phyloP scores from a whole-genome alignment of 495 filamentous ascomycete species.

The Glutinoglossum americanum region DNA sequence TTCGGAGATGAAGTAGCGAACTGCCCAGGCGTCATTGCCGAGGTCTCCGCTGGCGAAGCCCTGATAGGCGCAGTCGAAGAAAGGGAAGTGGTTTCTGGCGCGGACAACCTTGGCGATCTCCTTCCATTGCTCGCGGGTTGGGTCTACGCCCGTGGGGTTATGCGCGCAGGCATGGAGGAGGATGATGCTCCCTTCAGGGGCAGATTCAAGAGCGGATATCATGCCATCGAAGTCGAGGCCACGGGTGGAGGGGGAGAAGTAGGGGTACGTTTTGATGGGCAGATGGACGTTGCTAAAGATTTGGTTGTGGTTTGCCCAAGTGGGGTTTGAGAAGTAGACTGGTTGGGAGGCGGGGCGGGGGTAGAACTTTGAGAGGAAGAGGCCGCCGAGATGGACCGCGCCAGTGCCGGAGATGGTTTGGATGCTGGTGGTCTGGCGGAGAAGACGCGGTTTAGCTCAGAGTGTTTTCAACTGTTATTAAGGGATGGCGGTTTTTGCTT shows the following conservation, averaged over 20 bases:
- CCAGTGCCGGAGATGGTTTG: conserved; percentile 88
- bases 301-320: conserved; percentile 97
- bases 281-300: conserved; percentile 88
- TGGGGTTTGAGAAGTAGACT: conserved; percentile 81
- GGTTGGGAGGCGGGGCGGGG: conserved; percentile 37
- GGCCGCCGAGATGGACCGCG: conserved; percentile 67
- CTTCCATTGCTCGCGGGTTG: conserved; percentile 84
- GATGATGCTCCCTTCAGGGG: conserved; percentile 61
- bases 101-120: conserved; percentile 58
- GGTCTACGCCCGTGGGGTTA: conserved; percentile 96
- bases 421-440: conserved; percentile 28
- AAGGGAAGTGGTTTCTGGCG: conserved; percentile 72
- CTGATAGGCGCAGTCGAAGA: conserved; percentile 97
- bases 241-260: conserved; percentile 70
- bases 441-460: background rate
- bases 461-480: too few species aligned
- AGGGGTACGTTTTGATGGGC: conserved; percentile 65
- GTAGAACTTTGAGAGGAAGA: conserved; percentile 69
- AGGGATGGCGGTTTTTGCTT: conserved; percentile 10
- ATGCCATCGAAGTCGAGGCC: conserved; percentile 85
- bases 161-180: conserved; percentile 93
- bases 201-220: conserved; percentile 40
- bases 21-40: conserved; percentile 62
- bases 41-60: conserved; percentile 92
- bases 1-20: conserved; percentile 80